phyloP scores from a whole-genome alignment of 768 basidiomycete genomes.

The Plicaturopsis crispa region DNA sequence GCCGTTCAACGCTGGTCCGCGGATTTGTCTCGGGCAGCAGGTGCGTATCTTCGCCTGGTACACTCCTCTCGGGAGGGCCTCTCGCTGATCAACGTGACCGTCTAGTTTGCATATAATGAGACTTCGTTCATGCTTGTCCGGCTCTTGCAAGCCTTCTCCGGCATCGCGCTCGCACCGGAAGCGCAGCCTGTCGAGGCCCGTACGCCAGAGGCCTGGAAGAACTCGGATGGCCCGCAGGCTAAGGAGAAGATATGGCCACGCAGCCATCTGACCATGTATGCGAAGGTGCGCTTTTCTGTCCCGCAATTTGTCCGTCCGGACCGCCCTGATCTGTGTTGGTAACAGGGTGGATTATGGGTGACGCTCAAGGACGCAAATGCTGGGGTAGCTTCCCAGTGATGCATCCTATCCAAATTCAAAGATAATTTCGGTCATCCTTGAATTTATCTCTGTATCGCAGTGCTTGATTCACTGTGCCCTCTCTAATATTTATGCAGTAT shows the following conservation, averaged over 20 bases:
- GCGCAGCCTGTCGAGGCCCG: background rate
- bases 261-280: conserved; percentile 30
- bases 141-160: conserved; percentile 40
- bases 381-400: too few relatives aligned
- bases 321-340: too few relatives aligned
- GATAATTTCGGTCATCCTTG: too few relatives aligned
- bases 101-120: conserved; percentile 48
- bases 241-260: conserved; percentile 26
- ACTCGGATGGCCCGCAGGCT: conserved; percentile 20
- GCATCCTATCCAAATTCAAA: too few relatives aligned
- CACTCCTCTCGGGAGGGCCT: background rate
- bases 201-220: conserved; percentile 24
- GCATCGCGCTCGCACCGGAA: conserved; percentile 23
- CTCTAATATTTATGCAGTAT: too few relatives aligned
- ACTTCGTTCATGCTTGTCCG: conserved; percentile 47
- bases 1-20: conserved; percentile 44
- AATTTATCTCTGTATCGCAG: too few relatives aligned
- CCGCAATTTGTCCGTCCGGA: background rate
- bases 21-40: conserved; percentile 47
- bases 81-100: too few relatives aligned
- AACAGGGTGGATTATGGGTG: conserved; percentile 44
- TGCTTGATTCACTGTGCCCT: too few relatives aligned
- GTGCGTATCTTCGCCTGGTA: conserved; percentile 13
- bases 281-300: conserved; percentile 26
- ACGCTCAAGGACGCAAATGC: conserved; percentile 28